Evolutionary conservation across 2,329 filamentous ascomycete species (phyloP).

Genomic region (Dothistroma pini): DNA sequence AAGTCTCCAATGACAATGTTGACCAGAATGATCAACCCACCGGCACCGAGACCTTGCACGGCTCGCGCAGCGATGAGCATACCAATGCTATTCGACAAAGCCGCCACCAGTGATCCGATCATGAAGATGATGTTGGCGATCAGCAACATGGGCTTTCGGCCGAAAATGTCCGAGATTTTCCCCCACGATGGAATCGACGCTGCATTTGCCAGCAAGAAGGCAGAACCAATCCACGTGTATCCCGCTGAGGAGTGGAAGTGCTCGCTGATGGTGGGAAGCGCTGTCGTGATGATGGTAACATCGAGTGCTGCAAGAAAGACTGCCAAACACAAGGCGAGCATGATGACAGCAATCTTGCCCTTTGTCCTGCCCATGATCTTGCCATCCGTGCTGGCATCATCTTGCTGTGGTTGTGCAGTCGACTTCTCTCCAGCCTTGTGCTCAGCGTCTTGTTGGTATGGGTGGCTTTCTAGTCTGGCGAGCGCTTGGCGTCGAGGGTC

Average conservation of each 20-base stretch:
- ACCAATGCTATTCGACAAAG: slow-evolving; percentile 53
- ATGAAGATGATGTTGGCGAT: slow-evolving; percentile 56
- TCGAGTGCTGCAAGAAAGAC: slow-evolving; percentile 59
- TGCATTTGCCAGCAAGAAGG: slow-evolving; percentile 49
- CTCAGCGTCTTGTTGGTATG: background rate
- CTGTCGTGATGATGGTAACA: slow-evolving; percentile 37
- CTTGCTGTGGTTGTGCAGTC: slow-evolving; percentile 18
- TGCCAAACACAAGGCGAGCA: slow-evolving; percentile 50
- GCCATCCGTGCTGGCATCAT: slow-evolving; percentile 20
- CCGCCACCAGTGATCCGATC: slow-evolving; percentile 58
- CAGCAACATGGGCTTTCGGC: slow-evolving; percentile 58
- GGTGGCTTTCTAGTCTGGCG: background rate
- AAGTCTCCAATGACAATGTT: slow-evolving; percentile 63
- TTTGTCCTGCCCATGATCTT: slow-evolving; percentile 30
- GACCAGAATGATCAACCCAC: slow-evolving; percentile 60
- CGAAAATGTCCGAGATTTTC: slow-evolving; percentile 49
- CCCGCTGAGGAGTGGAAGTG: slow-evolving; percentile 51
- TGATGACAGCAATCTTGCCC: slow-evolving; percentile 47
- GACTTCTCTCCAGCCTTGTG: slow-evolving; percentile 17
- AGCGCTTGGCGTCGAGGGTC: slow-evolving; percentile 1
- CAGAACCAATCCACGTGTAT: slow-evolving; percentile 53
- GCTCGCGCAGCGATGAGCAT: slow-evolving; percentile 61
- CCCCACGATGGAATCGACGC: slow-evolving; percentile 28
- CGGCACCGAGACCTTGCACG: slow-evolving; percentile 61
- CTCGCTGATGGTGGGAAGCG: slow-evolving; percentile 23